Base-by-base conservation (phyloP, 2,329 filamentous ascomycete species). In the Neonectria coccinea region DNA sequence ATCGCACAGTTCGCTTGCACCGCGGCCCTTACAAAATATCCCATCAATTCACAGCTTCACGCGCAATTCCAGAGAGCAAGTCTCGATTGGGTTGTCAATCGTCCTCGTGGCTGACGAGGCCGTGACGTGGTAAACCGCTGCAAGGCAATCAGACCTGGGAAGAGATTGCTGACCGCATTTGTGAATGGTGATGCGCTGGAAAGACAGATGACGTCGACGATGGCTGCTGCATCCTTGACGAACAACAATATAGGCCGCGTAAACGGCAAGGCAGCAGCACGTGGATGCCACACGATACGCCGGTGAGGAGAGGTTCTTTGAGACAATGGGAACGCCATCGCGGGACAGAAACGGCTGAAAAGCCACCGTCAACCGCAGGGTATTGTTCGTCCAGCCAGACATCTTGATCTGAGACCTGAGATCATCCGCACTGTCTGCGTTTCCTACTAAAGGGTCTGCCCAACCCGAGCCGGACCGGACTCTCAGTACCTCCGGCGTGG, bases 91-190 rank as follows among this genome's bases (percentile, higher is more conserved):
- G 20, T n/a, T 7, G 4, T 7, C 47, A 11, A 31, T n/a, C 36
- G 36, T 39, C 36, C 14, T 7, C 10, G 31, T 33, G 14, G 54
- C 60, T 58, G 48, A 62, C 59, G 54, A 62, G 14, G 27, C 18
- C 22, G 42, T 54, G 54, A 62, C 41, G 41, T 20, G 33, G 41
- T 42, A 29, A 36, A 44, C 42, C 33, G n/a, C 18, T 56, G 53
- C 42, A 25, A 25, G 50, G 41, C 31, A 20, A n/a, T 42, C n/a
- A 22, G n/a, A 20, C 18, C 48, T 5, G 8, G n/a, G 27, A 51
- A 33, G 10, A 10, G 10, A 33, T 33, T 33, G 48, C 29, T 51
- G 48, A 51, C 48, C 18, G 48, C 48, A n/a, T 33, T 20, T 31
- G 10, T 2, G 48, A 12, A 33, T 51, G 3, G 27, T 33, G 48